Percentiles rank a stretch among this genome's conserved stretches.
Evolutionary conservation across 2,329 filamentous ascomycete genomes (phyloP).

Genomic region (Simplicillium sp.): DNA sequence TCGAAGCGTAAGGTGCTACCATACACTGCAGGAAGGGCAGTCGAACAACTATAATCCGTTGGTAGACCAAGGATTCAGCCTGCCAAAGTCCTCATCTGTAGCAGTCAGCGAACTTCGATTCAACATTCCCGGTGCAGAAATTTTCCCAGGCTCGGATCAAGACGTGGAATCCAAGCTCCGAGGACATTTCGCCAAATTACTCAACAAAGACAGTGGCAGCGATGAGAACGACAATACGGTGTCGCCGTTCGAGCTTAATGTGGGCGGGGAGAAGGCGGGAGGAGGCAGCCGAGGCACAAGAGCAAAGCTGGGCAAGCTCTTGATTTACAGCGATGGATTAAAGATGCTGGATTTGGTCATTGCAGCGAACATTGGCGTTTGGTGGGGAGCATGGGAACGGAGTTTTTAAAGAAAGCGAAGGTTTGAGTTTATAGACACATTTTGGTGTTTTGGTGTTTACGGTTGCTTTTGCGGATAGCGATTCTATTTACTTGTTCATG

Average conservation of each 20-base stretch:
- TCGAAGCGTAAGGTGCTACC: constrained; percentile 64
- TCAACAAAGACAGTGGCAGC: constrained; percentile 21
- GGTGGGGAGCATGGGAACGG: constrained; percentile 81
- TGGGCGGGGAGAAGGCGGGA: constrained; percentile 76
- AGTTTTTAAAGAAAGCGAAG: constrained; percentile 21
- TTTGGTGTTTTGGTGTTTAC: neutral
- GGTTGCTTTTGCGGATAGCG: too few relatives aligned
- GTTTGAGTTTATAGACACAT: constrained; percentile 1
- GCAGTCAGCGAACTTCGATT: constrained; percentile 78
- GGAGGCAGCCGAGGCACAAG: constrained; percentile 78
- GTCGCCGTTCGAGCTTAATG: constrained; percentile 54
- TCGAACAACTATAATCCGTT: constrained; percentile 32
- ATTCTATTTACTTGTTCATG: too few relatives aligned
- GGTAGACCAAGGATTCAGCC: constrained; percentile 21
- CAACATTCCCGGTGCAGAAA: constrained; percentile 61
- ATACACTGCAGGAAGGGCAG: constrained; percentile 46
- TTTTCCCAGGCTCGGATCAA: constrained; percentile 29
- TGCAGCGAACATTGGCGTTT: constrained; percentile 82
- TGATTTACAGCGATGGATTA: constrained; percentile 78
- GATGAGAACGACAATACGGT: constrained; percentile 28
- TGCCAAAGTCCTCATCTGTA: constrained; percentile 25
- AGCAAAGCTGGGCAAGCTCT: constrained; percentile 88
- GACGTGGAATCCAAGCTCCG: constrained; percentile 21
- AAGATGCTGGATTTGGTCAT: constrained; percentile 95
- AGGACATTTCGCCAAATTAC: constrained; percentile 33